Evolutionary conservation across 2,329 filamentous ascomycete species (phyloP).

Genomic region (Aspergillus proliferans): DNA sequence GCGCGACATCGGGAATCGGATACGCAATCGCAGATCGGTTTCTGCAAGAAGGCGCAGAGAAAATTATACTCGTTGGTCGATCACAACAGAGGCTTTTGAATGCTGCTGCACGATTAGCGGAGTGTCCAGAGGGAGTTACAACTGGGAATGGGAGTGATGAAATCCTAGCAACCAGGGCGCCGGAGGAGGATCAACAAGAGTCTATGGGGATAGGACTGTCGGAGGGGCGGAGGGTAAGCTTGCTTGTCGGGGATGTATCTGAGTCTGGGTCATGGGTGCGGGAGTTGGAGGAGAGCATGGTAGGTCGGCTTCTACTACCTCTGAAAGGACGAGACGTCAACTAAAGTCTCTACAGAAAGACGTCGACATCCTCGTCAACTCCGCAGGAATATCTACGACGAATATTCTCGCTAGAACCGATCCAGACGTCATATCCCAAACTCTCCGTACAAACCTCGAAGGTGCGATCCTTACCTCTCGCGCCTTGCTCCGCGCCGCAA

Average conservation of each 20-base stretch:
- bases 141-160: constrained; percentile 1
- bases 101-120: constrained; percentile 27
- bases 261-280: constrained; percentile 27
- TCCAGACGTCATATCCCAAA: constrained; percentile 46
- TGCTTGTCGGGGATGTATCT: constrained; percentile 35
- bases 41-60: constrained; percentile 53
- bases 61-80: constrained; percentile 57
- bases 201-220: not conserved
- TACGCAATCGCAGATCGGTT: constrained; percentile 62
- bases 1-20: constrained; percentile 66
- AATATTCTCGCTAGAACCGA: constrained; percentile 55
- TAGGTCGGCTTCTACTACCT: constrained; percentile 22
- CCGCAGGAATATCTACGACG: constrained; percentile 66
- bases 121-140: constrained; percentile 1
- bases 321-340: not conserved
- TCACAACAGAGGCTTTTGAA: constrained; percentile 41
- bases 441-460: constrained; percentile 65
- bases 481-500: constrained; percentile 30
- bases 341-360: constrained; percentile 16
- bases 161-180: constrained; percentile 12
- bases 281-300: constrained; percentile 35
- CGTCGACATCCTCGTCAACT: constrained; percentile 65
- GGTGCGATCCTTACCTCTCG: constrained; percentile 37
- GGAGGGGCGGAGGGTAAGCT: constrained; percentile 9
- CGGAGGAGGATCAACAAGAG: constrained; percentile 12